These are phyloP conservation scores for Calonectria montana DNA, from an alignment of 2,329 filamentous ascomycete species.

Conservation along the genomic window DNA sequence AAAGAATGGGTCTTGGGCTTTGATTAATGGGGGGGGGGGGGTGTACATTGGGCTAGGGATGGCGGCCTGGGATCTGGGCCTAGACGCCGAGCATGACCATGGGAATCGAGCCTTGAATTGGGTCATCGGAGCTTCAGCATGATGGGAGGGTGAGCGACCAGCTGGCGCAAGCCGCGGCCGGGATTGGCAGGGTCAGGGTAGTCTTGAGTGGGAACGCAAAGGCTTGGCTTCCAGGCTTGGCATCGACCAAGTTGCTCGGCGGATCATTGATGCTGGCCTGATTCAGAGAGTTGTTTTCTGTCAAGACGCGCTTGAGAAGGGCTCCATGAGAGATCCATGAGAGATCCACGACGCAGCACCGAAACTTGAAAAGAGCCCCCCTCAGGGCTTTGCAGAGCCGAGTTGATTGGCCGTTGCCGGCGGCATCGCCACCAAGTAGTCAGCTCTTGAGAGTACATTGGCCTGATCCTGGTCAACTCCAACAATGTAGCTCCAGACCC, in stretches of 20 bases:
- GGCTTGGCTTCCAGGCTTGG: constrained; percentile 8
- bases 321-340: not conserved
- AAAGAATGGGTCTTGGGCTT: not conserved
- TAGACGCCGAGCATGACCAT: constrained; percentile 6
- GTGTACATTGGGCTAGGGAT: not conserved
- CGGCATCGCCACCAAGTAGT: constrained; percentile 1
- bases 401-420: constrained; percentile 8
- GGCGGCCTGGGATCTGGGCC: not conserved
- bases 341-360: not conserved
- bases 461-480: not conserved
- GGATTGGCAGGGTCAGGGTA: not conserved
- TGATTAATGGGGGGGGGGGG: not conserved
- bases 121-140: not conserved
- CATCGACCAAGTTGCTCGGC: constrained; percentile 8
- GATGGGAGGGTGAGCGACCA: not conserved
- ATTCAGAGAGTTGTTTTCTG: not conserved
- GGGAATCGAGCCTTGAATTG: not conserved
- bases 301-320: not conserved
- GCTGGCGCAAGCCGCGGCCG: constrained; percentile 16
- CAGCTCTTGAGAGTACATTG: not conserved
- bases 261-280: not conserved
- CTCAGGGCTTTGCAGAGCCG: not conserved
- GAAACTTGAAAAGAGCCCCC: not conserved
- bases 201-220: constrained; percentile 9
- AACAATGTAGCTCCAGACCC: not conserved